Conservation (phyloP, 2,329 filamentous ascomycete species). For the Ophiostoma sp. region DNA sequence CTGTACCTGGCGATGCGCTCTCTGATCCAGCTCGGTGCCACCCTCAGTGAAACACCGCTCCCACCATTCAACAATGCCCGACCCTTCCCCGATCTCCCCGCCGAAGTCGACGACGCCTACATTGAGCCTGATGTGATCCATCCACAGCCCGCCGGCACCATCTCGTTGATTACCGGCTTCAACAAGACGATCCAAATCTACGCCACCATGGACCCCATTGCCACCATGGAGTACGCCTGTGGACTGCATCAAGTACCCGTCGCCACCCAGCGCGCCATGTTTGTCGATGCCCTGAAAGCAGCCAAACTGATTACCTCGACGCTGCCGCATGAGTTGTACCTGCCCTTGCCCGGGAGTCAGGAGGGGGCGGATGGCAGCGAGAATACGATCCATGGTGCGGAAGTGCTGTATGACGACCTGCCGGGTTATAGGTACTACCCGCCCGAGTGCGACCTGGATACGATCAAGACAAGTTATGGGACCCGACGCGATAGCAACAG, state of each 20-base stretch:
- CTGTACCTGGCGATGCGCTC: conserved; percentile 74
- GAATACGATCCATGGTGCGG: conserved; percentile 28
- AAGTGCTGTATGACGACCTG: conserved; percentile 45
- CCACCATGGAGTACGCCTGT: conserved; percentile 80
- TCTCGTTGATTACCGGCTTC: conserved; percentile 77
- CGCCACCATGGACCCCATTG: conserved; percentile 74
- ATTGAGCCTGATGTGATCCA: conserved; percentile 71
- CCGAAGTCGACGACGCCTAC: conserved; percentile 81
- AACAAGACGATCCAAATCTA: conserved; percentile 78
- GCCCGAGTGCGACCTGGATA: conserved; percentile 36
- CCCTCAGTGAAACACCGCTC: conserved; percentile 70
- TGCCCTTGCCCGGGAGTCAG: conserved; percentile 28
- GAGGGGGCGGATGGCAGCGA: conserved; percentile 33
- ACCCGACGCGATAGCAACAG: background rate
- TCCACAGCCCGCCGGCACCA: conserved; percentile 64
- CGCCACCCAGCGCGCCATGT: conserved; percentile 71
- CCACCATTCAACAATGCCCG: conserved; percentile 70
- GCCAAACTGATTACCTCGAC: conserved; percentile 69
- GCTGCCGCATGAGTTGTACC: conserved; percentile 64
- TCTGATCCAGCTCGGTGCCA: conserved; percentile 73
- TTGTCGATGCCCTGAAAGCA: conserved; percentile 68
- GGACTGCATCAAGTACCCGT: conserved; percentile 76
- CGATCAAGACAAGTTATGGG: conserved; percentile 25
- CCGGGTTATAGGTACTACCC: conserved; percentile 54
- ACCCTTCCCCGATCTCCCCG: conserved; percentile 74